Base-by-base conservation (phyloP, 768 basidiomycete species). In the Mycena capillaripes region DNA sequence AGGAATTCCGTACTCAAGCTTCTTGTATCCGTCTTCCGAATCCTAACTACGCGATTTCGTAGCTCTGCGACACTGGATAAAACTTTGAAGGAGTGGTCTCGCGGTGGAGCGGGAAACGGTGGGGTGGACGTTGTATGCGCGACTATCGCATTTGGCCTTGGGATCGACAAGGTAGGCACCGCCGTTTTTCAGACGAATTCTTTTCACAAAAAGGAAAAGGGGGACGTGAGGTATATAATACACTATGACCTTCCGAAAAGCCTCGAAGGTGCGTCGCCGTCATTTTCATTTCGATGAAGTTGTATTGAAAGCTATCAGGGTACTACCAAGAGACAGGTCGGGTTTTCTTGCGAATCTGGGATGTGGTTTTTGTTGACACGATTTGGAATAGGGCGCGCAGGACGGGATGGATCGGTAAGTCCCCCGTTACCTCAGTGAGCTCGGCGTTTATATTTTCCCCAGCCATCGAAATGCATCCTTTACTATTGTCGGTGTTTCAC, bases 291-390 rank as follows among this genome's bases (percentile, higher is more conserved):
- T 69, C 23, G 4, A 34, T 27, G 44, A 56, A 44, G 21, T 70
- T n/a, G 57, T 38, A 61, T 70, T 44, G 3, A 65, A 46, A 68
- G 56, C 62, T 50, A 29, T 17, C 62, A 94, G 95, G 94, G 0
- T 96, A 92, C 79, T 96, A 96, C 79, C 95, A 96, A 79, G 95
- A 96, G 81, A 95, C 94, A 73, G 94, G 93, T 91, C 75, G 27
- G n/a, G 85, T 70, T 12, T 32, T 27, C 29, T n/a, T 29, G 58
- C 4, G 72, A 29, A 4, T 40, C 40, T 46, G 7, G n/a, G 17
- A n/a, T 16, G 21, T 12, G 30, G 4, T n/a, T 19, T 12, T 32
- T 14, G 1, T 23, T 32, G 16, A 38, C 38, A 38, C 2, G 59
- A 14, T 59, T 53, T 50, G 30, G 14, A 23, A 46, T 56, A 93